Evolutionary conservation across 805 yeast genomes (phyloP), one percentile per base, ranked within the genome.

Genomic region (Torulaspora franciscae): DNA sequence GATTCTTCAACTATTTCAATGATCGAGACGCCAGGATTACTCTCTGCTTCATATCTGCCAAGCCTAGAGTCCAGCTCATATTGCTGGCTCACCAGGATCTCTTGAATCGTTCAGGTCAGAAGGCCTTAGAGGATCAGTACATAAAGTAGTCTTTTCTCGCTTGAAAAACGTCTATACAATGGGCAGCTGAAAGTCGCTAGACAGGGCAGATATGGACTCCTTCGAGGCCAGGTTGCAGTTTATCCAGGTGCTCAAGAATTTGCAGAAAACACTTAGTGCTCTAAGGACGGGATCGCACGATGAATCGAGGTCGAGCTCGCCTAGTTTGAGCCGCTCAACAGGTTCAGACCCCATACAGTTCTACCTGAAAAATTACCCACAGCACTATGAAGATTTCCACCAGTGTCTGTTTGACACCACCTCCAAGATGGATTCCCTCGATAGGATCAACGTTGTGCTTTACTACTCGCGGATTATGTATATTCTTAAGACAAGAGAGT

Each of bases 151-250:
- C 26, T 13, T 40, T 40, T 40, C 11, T 25, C 19, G 15, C 29
- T 24, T 33, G 43, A 40, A 40, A 38, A 38, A 39, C 17, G 25
- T 11, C 5, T 14, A 8, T 8, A 9, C 14, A 13, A 11, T 32
- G 14, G 37, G 7, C 24, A 17, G 19, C 11, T 26, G 7, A 37
- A 10, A 28, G 13, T 7, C n/a, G 7, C 4, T n/a, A 27, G 15
- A 24, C 25, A 37, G 10, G 11, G 22, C 22, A 19, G 22, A 19
- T 19, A 87, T 90, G 95, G 96, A 90, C 61, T 81, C 96, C 1
- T 86, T 91, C 62, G 96, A 87, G 58, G 89, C 90, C 4, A 75
- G 91, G 47, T 68, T 87, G 37, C 84, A 83, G 63, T 83, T 90
- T 56, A 73, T 79, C 5, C 85, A 81, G 54, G 76, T 80, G 35